phyloP scores from a whole-genome alignment of 1,284 basidiomycete species.

The Mycosarcoma mackinlayi region DNA sequence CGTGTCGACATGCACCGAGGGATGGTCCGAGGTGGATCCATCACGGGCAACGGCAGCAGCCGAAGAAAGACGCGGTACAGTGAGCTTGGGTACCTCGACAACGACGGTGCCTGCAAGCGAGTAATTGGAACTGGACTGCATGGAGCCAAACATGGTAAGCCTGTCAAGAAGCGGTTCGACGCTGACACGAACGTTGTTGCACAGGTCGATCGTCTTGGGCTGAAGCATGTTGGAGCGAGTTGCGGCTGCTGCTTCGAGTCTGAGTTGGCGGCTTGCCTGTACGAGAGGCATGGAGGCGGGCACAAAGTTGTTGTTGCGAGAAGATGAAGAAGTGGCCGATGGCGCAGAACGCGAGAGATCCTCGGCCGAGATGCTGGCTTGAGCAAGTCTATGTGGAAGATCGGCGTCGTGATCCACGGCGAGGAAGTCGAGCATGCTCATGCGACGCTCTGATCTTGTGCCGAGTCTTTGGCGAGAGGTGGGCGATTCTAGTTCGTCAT shows the following conservation, averaged over 20 bases:
- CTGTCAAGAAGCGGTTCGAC: conserved; percentile 55
- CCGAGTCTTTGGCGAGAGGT: conserved; percentile 6
- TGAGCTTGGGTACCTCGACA: conserved; percentile 42
- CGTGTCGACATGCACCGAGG: conserved; percentile 43
- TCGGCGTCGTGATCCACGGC: conserved; percentile 8
- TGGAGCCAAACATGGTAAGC: conserved; percentile 66
- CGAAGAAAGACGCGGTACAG: conserved; percentile 26
- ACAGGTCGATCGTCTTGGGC: conserved; percentile 22
- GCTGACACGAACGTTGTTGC: conserved; percentile 19
- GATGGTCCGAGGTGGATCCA: conserved; percentile 15
- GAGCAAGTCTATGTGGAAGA: background rate
- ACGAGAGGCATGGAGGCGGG: conserved; percentile 36
- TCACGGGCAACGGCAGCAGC: conserved; percentile 23
- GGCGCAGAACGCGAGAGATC: conserved; percentile 19
- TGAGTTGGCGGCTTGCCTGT: conserved; percentile 29
- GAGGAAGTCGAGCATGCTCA: conserved; percentile 54
- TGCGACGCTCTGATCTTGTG: conserved; percentile 21
- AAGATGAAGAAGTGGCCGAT: background rate
- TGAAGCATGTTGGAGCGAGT: conserved; percentile 11
- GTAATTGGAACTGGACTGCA: conserved; percentile 66
- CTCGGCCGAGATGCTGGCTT: conserved; percentile 33
- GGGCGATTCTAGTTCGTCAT: conserved; percentile 23
- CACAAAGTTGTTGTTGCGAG: background rate
- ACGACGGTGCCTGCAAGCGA: conserved; percentile 62
- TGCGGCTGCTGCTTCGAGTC: conserved; percentile 11